phyloP scores from a whole-genome alignment of 352 stramenopile genomes.

The Pythium vanterpoolii region DNA sequence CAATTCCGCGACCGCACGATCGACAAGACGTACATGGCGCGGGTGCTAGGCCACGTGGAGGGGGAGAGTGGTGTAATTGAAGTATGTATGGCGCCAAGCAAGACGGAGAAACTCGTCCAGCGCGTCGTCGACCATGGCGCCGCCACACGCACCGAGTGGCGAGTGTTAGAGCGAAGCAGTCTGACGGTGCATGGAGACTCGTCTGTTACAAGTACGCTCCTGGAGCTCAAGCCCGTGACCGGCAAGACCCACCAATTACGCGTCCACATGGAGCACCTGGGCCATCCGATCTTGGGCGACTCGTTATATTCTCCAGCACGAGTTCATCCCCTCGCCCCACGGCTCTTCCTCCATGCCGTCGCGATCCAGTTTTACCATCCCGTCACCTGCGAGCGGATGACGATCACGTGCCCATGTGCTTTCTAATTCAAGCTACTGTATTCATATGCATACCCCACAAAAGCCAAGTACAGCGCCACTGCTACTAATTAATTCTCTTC shows the following conservation, averaged over 20 bases:
- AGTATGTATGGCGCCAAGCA: slow-evolving; percentile 50
- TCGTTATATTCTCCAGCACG: slow-evolving; percentile 67
- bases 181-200: too few species aligned
- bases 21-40: slow-evolving; percentile 59
- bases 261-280: slow-evolving; percentile 90
- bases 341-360: slow-evolving; percentile 30
- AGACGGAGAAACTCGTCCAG: slow-evolving; percentile 46
- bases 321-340: slow-evolving; percentile 36
- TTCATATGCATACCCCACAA: too few species aligned
- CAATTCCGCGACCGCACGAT: slow-evolving; percentile 63
- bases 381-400: not conserved
- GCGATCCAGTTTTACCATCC: slow-evolving; percentile 16
- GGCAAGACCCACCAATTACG: slow-evolving; percentile 94
- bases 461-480: too few species aligned
- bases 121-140: slow-evolving; percentile 29
- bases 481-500: slow-evolving; percentile 24
- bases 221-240: slow-evolving; percentile 71
- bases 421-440: too few species aligned
- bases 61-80: slow-evolving; percentile 28
- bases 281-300: slow-evolving; percentile 93
- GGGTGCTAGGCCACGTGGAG: slow-evolving; percentile 39
- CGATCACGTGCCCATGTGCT: not conserved
- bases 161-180: slow-evolving; percentile 32
- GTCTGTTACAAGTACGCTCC: too few species aligned
- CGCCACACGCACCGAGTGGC: slow-evolving; percentile 25